phyloP scores from a whole-genome alignment of 805 yeast species.

The Metschnikowia continentalis region DNA sequence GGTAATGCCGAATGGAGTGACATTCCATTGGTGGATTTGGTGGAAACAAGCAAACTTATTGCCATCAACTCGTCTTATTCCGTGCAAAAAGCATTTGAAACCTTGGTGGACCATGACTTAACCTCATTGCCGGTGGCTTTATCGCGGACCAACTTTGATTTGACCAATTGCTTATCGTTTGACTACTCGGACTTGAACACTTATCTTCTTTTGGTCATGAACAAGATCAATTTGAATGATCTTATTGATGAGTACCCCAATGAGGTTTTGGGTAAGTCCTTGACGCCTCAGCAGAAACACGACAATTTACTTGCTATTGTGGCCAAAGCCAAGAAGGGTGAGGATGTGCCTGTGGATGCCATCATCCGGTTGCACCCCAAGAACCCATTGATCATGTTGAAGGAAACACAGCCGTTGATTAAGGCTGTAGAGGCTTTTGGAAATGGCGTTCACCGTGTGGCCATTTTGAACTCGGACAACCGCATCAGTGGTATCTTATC shows the following conservation, averaged over 20 bases:
- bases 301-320: slow-evolving; percentile 42
- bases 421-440: slow-evolving; percentile 84
- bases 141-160: slow-evolving; percentile 35
- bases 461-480: slow-evolving; percentile 52
- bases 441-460: slow-evolving; percentile 93
- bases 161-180: slow-evolving; percentile 69
- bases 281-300: slow-evolving; percentile 27
- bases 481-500: slow-evolving; percentile 77
- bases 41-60: slow-evolving; percentile 74
- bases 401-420: slow-evolving; percentile 62
- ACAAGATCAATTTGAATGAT: slow-evolving; percentile 48
- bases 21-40: slow-evolving; percentile 64
- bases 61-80: slow-evolving; percentile 62
- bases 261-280: slow-evolving; percentile 18
- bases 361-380: slow-evolving; percentile 81
- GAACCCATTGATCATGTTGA: slow-evolving; percentile 79
- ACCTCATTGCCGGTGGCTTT: slow-evolving; percentile 77
- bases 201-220: slow-evolving; percentile 77
- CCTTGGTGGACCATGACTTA: slow-evolving; percentile 63
- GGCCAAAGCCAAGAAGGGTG: slow-evolving; percentile 74
- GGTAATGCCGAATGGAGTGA: slow-evolving; percentile 61
- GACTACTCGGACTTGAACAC: slow-evolving; percentile 91
- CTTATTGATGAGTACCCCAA: slow-evolving; percentile 28
- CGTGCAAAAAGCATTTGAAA: slow-evolving; percentile 86
- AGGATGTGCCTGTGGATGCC: slow-evolving; percentile 86